phyloP scores from a whole-genome alignment of 1,284 basidiomycete genomes.

The Gomphus bonarii region DNA sequence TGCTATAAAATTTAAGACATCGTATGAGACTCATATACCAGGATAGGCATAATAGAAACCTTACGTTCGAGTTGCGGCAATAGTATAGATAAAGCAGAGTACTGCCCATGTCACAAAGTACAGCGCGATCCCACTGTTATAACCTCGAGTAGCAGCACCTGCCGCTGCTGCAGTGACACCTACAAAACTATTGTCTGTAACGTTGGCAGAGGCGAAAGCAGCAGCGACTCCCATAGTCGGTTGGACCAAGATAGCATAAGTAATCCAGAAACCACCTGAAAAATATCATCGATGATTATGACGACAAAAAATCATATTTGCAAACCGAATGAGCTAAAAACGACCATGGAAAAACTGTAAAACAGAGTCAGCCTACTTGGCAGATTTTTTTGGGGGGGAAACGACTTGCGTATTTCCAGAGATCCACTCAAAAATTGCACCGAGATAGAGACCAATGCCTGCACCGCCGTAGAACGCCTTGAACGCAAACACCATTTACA shows the following conservation, averaged over 20 bases:
- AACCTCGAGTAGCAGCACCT: constrained; percentile 13
- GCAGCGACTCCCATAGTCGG: constrained; percentile 15
- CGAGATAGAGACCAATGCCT: constrained; percentile 15
- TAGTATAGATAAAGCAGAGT: constrained; percentile 14
- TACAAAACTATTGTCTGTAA: constrained; percentile 11
- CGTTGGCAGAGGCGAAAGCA: constrained; percentile 14
- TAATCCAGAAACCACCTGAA: constrained; percentile 17
- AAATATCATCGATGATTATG: not conserved
- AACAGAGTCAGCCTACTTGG: not conserved
- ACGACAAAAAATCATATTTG: too few relatives aligned
- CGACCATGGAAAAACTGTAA: constrained; percentile 14
- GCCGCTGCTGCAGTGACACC: constrained; percentile 14
- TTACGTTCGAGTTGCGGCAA: constrained; percentile 16
- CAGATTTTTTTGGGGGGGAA: too few relatives aligned
- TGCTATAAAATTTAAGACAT: constrained; percentile 7
- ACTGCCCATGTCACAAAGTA: constrained; percentile 16
- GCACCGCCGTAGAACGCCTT: constrained; percentile 16
- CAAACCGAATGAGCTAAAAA: constrained; percentile 17
- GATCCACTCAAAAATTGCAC: constrained; percentile 15
- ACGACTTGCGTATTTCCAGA: constrained; percentile 14
- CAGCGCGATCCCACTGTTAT: constrained; percentile 15
- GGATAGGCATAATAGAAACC: not conserved
- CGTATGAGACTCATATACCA: not conserved
- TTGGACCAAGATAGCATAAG: constrained; percentile 14
- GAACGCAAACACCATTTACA: not conserved